These are phyloP conservation scores for Aleurites moluccanus DNA, from an alignment of 441 rosid species.

Conservation along the genomic window DNA sequence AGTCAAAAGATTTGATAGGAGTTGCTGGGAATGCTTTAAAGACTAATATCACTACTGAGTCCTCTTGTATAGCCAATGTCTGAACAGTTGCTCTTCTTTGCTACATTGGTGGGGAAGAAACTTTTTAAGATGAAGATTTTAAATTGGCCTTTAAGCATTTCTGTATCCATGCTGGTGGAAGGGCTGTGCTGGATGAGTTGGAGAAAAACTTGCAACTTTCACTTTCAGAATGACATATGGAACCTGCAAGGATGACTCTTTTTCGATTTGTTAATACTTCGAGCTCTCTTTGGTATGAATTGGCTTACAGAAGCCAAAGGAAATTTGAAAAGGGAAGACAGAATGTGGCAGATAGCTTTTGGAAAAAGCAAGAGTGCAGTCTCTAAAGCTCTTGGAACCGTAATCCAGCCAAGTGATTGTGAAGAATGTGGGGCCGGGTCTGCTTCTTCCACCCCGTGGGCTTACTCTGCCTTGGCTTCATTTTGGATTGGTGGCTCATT, in stretches of 20 bases:
- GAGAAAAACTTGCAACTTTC: conserved; percentile 65
- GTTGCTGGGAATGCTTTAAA: conserved; percentile 80
- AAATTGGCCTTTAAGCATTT: conserved; percentile 73
- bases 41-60: conserved; percentile 71
- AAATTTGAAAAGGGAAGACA: conserved; percentile 55
- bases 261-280: conserved; percentile 76
- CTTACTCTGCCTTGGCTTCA: too few species aligned
- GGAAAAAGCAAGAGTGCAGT: conserved; percentile 82
- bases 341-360: conserved; percentile 87
- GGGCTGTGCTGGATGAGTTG: conserved; percentile 73
- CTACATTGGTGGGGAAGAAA: conserved; percentile 49
- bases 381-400: conserved; percentile 59
- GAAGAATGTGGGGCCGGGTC: too few species aligned
- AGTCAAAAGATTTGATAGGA: conserved; percentile 61
- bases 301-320: conserved; percentile 74
- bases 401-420: conserved; percentile 38
- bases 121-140: conserved; percentile 56
- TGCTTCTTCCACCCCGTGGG: too few species aligned
- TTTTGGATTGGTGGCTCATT: too few species aligned
- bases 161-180: conserved; percentile 81
- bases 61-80: conserved; percentile 70
- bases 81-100: conserved; percentile 64
- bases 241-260: conserved; percentile 78
- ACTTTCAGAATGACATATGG: conserved; percentile 68
- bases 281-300: conserved; percentile 79